Percentiles rank a stretch among this genome's conserved stretches.
Evolutionary conservation across 1,139 yeast genomes (phyloP).

Genomic region (Arxiozyma slooffiae): DNA sequence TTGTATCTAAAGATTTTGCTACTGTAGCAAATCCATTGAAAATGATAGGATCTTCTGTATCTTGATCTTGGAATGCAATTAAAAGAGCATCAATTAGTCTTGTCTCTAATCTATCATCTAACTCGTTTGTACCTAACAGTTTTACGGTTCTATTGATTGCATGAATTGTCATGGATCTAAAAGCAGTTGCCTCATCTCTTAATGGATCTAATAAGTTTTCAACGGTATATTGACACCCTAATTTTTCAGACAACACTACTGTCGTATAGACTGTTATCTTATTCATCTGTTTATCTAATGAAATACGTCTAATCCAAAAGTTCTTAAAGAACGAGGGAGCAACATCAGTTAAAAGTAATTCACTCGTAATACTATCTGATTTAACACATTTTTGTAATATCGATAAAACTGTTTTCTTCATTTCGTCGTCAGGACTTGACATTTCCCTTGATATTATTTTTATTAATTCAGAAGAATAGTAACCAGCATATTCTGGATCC

Average conservation of each 20-base stretch:
- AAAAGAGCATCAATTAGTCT: slow-evolving; percentile 71
- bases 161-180: slow-evolving; percentile 70
- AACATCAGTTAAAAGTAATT: slow-evolving; percentile 41
- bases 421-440: slow-evolving; percentile 77
- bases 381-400: slow-evolving; percentile 50
- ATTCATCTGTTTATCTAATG: slow-evolving; percentile 46
- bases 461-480: slow-evolving; percentile 68
- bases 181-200: slow-evolving; percentile 76
- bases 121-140: slow-evolving; percentile 39
- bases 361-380: slow-evolving; percentile 43
- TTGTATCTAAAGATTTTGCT: slow-evolving; percentile 53
- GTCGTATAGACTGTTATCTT: slow-evolving; percentile 69
- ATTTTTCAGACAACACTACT: slow-evolving; percentile 51
- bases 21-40: slow-evolving; percentile 59
- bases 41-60: slow-evolving; percentile 43
- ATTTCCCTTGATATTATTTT: slow-evolving; percentile 62
- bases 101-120: slow-evolving; percentile 52
- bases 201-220: slow-evolving; percentile 49
- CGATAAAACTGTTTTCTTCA: slow-evolving; percentile 63
- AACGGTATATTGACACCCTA: slow-evolving; percentile 56
- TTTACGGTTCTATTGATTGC: slow-evolving; percentile 46
- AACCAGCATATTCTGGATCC: slow-evolving; percentile 74
- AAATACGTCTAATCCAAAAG: slow-evolving; percentile 73
- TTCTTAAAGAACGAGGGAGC: slow-evolving; percentile 54
- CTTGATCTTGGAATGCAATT: slow-evolving; percentile 79